Base-by-base conservation (phyloP, 2,329 filamentous ascomycete species). In the Aureobasidium sp. region DNA sequence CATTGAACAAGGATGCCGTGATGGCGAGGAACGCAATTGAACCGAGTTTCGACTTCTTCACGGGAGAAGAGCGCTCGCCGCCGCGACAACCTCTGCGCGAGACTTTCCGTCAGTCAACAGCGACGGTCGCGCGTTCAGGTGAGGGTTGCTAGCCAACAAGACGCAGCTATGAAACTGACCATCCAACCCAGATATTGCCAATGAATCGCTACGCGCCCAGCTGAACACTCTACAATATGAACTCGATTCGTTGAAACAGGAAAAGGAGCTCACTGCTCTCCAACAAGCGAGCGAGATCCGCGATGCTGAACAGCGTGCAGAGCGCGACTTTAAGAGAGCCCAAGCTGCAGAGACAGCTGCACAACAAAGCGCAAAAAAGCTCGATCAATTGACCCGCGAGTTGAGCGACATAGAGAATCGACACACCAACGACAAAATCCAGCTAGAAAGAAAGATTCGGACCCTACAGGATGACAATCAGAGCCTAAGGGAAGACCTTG, bases 171-270 rank as follows among this genome's bases (percentile, higher is more conserved):
- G 36, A 34, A 15, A 32, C 57, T 34, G 57, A 48, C 17, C 27
- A 7, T 5, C 1, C 5, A n/a, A 15, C 26, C 2, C 32, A 60
- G 62, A 63, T 34, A 70, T 73, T 66, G 71, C 73, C 67, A 87
- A 84, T 64, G 92, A 97, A 70, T 88, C 92, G 66, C 81, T 97
- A 29, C 92, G 93, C 70, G 90, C 93, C 1, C 91, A 97, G 74
- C 80, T 97, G 46, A 94, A 92, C 65, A 90, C 91, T 0, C 79
- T 97, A 56, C 87, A 87, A 65, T 99, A 97, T 76, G 90, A 93
- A 63, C 82, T 96, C 67, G 89, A 91, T 69, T 93, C 89, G 20
- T 79, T 90, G 59, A 92, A 93, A 69, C 90, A 96, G 68, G 93
- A 97, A 70, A 87, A 89, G 68, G 91, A 96, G 63, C 83, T 97